Base-by-base conservation (phyloP, 129 eudicot species). In the Ambrosia trifida region DNA sequence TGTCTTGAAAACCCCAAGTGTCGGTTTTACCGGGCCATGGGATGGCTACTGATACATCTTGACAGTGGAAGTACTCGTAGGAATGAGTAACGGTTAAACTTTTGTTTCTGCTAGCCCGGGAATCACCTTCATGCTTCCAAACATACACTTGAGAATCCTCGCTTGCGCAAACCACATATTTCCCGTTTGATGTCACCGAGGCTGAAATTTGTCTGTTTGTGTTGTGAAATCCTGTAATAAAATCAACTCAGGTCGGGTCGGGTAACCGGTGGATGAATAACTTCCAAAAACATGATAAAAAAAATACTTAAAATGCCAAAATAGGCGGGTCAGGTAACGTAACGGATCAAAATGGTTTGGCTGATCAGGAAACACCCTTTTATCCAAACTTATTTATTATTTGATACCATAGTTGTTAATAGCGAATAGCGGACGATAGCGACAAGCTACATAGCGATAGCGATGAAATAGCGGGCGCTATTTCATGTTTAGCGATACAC, bases 141-240 rank as follows among this genome's bases (percentile, higher is more conserved):
- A 94, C 76, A 70, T 94, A 94, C 36, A 94, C 95, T 58, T 87
- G 84, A 28, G 98, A 94, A 64, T 89, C 98, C 83, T 94, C 98
- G 47, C 98, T 94, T 1, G 98, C 98, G 58, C 95, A 85, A 35
- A 94, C 81, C 60, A 85, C 90, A 52, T 94, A 85, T 81, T 73
- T 87, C 11, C 98, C 98, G 20, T 89, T 84, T 30, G 98, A 76
- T 31, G 96, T 89, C 38, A 94, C 68, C 17, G 98, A 83, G 44
- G 93, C 98, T 12, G 98, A 89, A n/a, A 87, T 94, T 85, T 89
- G 98, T 72, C 98, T 84, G 80, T 83, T 89, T 9, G 95, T 82
- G 85, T 82, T 94, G 72, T 84, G 96, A 56, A 94, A 89, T 44
- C 98, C 98, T 90, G 86, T 73, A 72, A 84, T 9, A 32, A 35